These are phyloP conservation scores for Coccomyxa sp. DNA, from an alignment of 139 green algal genomes.

Conservation along the genomic window DNA sequence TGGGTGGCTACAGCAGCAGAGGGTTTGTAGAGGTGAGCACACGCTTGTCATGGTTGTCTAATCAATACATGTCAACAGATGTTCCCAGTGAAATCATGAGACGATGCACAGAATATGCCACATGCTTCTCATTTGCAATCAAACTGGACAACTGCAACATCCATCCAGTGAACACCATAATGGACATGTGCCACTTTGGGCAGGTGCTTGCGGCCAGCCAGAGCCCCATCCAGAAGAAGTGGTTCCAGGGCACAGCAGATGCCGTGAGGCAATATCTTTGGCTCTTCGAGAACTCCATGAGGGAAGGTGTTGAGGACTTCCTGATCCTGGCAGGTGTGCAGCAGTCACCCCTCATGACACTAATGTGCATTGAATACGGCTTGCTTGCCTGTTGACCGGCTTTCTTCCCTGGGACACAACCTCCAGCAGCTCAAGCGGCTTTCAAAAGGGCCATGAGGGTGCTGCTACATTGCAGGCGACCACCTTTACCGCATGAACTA, in stretches of 20 bases:
- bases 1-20: conserved; percentile 74
- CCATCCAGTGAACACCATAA: too few species aligned
- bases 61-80: too few species aligned
- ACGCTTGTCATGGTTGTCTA: too few species aligned
- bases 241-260: conserved; percentile 99
- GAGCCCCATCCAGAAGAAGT: conserved; percentile 83
- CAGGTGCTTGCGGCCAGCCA: conserved; percentile 90
- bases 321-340: conserved; percentile 91
- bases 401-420: too few species aligned
- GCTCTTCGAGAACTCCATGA: conserved; percentile 92
- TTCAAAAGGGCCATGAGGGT: too few species aligned
- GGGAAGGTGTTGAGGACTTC: conserved; percentile 92
- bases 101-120: too few species aligned
- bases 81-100: too few species aligned
- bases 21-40: conserved; percentile 92
- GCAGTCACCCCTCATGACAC: background rate
- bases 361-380: background rate
- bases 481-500: conserved; percentile 99
- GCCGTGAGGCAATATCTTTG: conserved; percentile 99
- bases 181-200: background rate
- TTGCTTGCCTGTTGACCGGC: too few species aligned
- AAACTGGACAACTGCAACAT: too few species aligned
- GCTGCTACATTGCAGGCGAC: conserved; percentile 64
- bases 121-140: too few species aligned
- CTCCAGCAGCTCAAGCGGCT: too few species aligned